phyloP scores from a whole-genome alignment of 2,329 filamentous ascomycete species.

The Fusarium sp. region DNA sequence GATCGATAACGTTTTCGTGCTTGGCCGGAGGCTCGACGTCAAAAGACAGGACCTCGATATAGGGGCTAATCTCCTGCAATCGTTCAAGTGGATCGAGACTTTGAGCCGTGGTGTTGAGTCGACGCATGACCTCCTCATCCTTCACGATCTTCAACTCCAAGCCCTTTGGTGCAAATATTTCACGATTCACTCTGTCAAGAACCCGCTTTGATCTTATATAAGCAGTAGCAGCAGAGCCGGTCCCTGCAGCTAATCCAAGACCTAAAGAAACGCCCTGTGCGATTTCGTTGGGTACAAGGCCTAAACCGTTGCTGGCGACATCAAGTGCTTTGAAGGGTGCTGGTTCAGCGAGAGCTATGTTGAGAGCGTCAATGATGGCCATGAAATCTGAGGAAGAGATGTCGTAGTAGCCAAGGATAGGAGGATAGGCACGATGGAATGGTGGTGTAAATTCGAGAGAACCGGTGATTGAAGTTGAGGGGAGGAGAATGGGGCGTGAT shows the following conservation, averaged over 20 bases:
- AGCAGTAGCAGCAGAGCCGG: constrained; percentile 4
- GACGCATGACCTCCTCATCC: constrained; percentile 9
- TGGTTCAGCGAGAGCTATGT: constrained; percentile 7
- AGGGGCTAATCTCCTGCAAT: background rate
- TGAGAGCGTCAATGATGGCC: background rate
- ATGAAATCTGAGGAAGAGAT: constrained; percentile 1
- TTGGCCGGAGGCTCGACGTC: constrained; percentile 1
- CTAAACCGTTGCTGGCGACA: constrained; percentile 3
- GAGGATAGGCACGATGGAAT: constrained; percentile 19
- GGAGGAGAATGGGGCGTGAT: constrained; percentile 3
- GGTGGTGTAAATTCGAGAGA: constrained; percentile 4
- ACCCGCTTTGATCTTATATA: constrained; percentile 12
- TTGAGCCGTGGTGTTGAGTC: background rate
- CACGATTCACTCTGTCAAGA: background rate
- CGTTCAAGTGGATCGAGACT: constrained; percentile 11
- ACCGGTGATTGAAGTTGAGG: constrained; percentile 5
- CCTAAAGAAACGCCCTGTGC: constrained; percentile 10
- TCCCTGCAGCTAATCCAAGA: constrained; percentile 5
- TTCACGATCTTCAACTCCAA: constrained; percentile 12
- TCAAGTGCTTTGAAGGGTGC: constrained; percentile 6
- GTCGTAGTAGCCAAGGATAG: background rate
- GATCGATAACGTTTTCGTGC: constrained; percentile 6
- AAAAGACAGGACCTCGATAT: background rate
- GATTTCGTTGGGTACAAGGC: constrained; percentile 2
- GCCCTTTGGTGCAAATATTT: constrained; percentile 3